Base-by-base conservation (phyloP, 75 land plant species). In the Azolla pinnata region DNA sequence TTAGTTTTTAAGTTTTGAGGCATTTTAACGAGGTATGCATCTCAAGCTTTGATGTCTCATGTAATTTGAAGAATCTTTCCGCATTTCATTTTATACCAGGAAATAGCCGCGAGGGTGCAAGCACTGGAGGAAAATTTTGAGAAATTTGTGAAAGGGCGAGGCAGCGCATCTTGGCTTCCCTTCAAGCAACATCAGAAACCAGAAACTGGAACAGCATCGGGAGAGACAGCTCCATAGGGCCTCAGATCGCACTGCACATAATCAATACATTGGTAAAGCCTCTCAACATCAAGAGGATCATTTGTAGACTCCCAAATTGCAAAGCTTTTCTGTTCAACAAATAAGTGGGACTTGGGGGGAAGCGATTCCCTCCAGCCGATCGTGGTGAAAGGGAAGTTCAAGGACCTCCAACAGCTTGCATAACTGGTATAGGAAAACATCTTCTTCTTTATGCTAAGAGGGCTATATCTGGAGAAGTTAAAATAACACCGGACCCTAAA, bases 1-100 rank as follows among this genome's bases (percentile, higher is more conserved):
- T 84, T 67, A 34, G 47, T 66, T 26, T 63, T 52, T 18, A 23
- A 4, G 49, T 2, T 2, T 3, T 17, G 21, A 46, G 49, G n/a
- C 17, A 17, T 46, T 3, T 46, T 3, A 46, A 23, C 21, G 14
- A 4, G 49, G 49, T 46, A 17, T 46, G 49, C 21, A 23, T 46
- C 2, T 46, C 17, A 4, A 2, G 49, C 17, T 18, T 14, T 38
- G 42, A 7, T 14, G 10, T 7, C 42, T 18, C 18, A 47, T 20
- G 20, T 20, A 12, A 9, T 47, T 47, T 16, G 50, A 12, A 18
- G 3, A 20, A 18, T 12, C 10, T 12, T 47, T 47, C 3, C 4
- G 4, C 18, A 12, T 9, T 9, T 47, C 10, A 9, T 23, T 27
- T 19, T 3, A 1, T 23, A 14, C 27, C 54, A 52, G 54, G 54